Conservation (phyloP, 2,329 filamentous ascomycete genomes). For the Ophiostoma ulmi region DNA sequence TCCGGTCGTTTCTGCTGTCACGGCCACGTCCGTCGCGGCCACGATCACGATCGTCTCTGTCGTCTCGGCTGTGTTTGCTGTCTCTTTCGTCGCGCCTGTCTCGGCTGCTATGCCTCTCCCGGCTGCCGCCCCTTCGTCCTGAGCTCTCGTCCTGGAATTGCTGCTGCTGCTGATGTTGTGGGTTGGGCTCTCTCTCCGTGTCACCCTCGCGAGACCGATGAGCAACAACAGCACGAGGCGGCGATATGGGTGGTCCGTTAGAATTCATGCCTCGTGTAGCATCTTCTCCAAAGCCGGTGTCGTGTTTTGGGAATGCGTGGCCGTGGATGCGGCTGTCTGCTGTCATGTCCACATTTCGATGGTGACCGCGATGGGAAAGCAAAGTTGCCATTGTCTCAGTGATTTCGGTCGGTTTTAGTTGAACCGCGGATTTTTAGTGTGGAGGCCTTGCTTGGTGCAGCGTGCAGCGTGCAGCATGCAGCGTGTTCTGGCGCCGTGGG, state of each 20-base stretch:
- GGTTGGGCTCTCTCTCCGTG: slow-evolving; percentile 28
- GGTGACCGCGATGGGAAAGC: slow-evolving; percentile 25
- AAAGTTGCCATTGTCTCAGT: slow-evolving; percentile 30
- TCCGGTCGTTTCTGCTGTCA: slow-evolving; percentile 14
- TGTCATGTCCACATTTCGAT: slow-evolving; percentile 41
- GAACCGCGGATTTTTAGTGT: slow-evolving; percentile 20
- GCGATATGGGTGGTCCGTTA: slow-evolving; percentile 29
- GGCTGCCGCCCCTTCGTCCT: not conserved
- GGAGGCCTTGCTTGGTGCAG: not conserved
- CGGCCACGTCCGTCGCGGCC: slow-evolving; percentile 10
- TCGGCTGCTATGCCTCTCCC: not conserved
- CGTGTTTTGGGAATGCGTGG: slow-evolving; percentile 28
- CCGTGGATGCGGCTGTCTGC: slow-evolving; percentile 37
- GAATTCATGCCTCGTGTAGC: slow-evolving; percentile 35
- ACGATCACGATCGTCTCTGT: slow-evolving; percentile 12
- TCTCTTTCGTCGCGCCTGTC: slow-evolving; percentile 6
- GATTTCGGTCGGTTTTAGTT: not conserved
- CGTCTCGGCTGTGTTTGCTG: slow-evolving; percentile 1
- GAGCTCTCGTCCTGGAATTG: not conserved
- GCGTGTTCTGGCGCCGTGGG: slow-evolving; percentile 8
- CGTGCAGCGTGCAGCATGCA: not conserved
- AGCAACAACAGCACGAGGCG: slow-evolving; percentile 31
- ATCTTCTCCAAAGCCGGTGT: slow-evolving; percentile 36
- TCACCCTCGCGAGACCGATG: slow-evolving; percentile 29
- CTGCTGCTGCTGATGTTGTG: slow-evolving; percentile 23